A percentile compares a stretch with the other conserved stretches of the same genome.
These are phyloP conservation scores for Lentinula guzmanii DNA, from an alignment of 768 basidiomycete genomes.

Conservation along the genomic window DNA sequence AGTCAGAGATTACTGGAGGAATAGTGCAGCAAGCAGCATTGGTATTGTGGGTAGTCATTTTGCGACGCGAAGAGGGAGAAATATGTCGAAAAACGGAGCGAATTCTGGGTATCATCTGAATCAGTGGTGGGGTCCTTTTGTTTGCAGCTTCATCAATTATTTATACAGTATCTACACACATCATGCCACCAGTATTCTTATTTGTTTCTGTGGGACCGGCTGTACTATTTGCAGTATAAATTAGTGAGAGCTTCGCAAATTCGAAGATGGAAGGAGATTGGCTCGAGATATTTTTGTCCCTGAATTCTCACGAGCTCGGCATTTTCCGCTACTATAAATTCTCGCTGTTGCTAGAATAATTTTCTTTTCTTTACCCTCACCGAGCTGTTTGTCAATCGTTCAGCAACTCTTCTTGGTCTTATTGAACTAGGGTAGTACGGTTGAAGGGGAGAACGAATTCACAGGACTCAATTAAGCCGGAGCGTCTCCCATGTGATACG, in stretches of 20 bases:
- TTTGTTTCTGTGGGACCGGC: not conserved
- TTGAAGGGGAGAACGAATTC: slow-evolving; percentile 34
- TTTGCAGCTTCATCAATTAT: not conserved
- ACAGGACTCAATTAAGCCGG: slow-evolving; percentile 76
- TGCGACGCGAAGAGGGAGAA: slow-evolving; percentile 16
- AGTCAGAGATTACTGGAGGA: slow-evolving; percentile 47
- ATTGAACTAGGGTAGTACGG: slow-evolving; percentile 47
- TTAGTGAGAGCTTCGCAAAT: not conserved
- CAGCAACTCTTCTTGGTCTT: slow-evolving; percentile 10
- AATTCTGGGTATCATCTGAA: slow-evolving; percentile 26
- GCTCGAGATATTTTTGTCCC: not conserved
- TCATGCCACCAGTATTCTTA: not conserved
- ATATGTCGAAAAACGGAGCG: slow-evolving; percentile 34
- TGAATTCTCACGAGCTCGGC: not conserved
- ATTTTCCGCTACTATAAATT: not conserved
- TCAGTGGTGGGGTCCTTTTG: not conserved
- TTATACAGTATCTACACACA: not conserved
- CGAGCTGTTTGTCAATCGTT: slow-evolving; percentile 8
- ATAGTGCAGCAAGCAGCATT: slow-evolving; percentile 48
- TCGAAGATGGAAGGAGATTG: not conserved
- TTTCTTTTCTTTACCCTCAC: slow-evolving; percentile 26
- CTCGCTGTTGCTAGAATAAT: not conserved
- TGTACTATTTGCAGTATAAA: not conserved
- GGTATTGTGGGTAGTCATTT: slow-evolving; percentile 32
- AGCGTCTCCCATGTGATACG: slow-evolving; percentile 43